Conservation (phyloP, 371 early-diverging fungal species). For the Apophysomyces variabilis region DNA sequence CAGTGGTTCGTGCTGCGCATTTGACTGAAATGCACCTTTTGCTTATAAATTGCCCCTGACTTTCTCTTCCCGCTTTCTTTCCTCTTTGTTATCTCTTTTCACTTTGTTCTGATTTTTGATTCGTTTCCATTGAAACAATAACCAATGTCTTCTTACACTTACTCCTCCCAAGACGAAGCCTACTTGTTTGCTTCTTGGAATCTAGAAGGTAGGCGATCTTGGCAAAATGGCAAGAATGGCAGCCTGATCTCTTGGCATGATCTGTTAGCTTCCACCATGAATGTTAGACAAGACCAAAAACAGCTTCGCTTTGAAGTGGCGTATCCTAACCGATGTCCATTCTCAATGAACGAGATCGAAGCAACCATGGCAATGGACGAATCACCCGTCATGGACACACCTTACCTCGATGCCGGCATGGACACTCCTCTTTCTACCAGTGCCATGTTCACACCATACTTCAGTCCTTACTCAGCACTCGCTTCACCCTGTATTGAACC, state of each 20-base stretch:
- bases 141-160: not conserved
- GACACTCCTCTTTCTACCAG: slow-evolving; percentile 39
- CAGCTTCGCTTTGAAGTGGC: not conserved
- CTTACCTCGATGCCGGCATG: slow-evolving; percentile 34
- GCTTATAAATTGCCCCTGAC: slow-evolving; percentile 10
- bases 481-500: slow-evolving; percentile 14
- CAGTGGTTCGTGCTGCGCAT: slow-evolving; percentile 4
- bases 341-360: not conserved
- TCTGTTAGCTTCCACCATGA: not conserved
- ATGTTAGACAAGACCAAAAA: not conserved
- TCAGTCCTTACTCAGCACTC: slow-evolving; percentile 40
- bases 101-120: not conserved
- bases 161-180: not conserved
- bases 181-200: not conserved
- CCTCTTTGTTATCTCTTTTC: not conserved
- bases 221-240: not conserved
- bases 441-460: slow-evolving; percentile 33
- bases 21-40: not conserved
- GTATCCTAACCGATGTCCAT: not conserved
- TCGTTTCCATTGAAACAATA: not conserved
- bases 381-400: slow-evolving; percentile 42
- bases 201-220: not conserved
- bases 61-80: not conserved
- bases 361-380: slow-evolving; percentile 6
- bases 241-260: not conserved